A percentile compares a stretch with the other conserved stretches of the same genome.
These are phyloP conservation scores for Dothideomycetidae sp. DNA, from an alignment of 2,329 filamentous ascomycete genomes.

Conservation along the genomic window DNA sequence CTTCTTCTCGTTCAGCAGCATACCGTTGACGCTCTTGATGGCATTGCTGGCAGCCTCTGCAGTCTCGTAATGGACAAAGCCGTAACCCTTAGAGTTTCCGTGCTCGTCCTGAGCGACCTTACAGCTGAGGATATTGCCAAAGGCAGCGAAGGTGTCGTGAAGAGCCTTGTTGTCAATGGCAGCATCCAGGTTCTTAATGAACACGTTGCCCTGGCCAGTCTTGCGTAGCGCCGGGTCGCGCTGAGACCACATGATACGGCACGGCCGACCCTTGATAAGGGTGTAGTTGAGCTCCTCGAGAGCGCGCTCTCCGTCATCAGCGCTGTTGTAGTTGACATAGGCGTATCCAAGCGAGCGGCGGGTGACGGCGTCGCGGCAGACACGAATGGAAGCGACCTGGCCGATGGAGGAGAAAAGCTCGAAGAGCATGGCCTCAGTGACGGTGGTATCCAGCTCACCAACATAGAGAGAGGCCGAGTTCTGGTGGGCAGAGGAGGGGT, in stretches of 20 bases:
- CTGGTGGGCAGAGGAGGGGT: slow-evolving; percentile 50
- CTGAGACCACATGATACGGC: slow-evolving; percentile 99
- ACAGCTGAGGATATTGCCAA: slow-evolving; percentile 98
- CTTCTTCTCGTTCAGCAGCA: slow-evolving; percentile 99
- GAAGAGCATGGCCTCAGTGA: slow-evolving; percentile 99
- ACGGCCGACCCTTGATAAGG: slow-evolving; percentile 93
- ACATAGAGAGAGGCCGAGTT: slow-evolving; percentile 98
- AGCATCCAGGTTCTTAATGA: slow-evolving; percentile 99
- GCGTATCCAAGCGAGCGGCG: slow-evolving; percentile 97
- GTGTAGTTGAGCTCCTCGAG: slow-evolving; percentile 99
- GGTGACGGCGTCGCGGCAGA: slow-evolving; percentile 97
- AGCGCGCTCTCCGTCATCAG: slow-evolving; percentile 88
- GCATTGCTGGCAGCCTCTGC: slow-evolving; percentile 91
- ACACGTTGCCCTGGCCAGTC: slow-evolving; percentile 97
- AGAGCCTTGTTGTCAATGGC: slow-evolving; percentile 99
- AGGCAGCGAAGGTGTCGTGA: slow-evolving; percentile 96
- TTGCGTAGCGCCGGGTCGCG: slow-evolving; percentile 97
- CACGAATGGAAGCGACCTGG: slow-evolving; percentile 96
- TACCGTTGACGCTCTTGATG: slow-evolving; percentile 99
- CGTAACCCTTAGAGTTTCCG: slow-evolving; percentile 95
- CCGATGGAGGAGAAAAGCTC: slow-evolving; percentile 99
- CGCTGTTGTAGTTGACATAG: slow-evolving; percentile 99
- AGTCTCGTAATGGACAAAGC: slow-evolving; percentile 99
- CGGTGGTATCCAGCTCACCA: slow-evolving; percentile 90
- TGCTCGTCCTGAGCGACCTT: slow-evolving; percentile 98